These are phyloP conservation scores for Silene latifolia DNA, from an alignment of 148 eudicot species.

Conservation along the genomic window DNA sequence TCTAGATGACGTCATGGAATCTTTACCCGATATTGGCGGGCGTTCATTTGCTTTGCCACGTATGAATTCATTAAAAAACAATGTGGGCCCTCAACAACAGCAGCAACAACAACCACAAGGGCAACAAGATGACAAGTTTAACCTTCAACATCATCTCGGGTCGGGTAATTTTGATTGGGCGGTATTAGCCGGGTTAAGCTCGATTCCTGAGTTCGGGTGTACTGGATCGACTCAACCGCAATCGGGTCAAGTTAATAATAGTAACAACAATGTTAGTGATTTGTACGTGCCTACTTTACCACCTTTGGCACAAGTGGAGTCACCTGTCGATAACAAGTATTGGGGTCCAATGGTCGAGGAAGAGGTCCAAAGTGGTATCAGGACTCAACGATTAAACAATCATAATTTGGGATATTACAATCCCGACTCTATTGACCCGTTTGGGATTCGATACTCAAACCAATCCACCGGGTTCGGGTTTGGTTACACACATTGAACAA, in stretches of 20 bases:
- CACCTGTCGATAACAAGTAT: conserved; percentile 18
- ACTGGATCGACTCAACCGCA: conserved; percentile 29
- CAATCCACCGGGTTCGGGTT: conserved; percentile 26
- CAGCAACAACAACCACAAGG: background rate
- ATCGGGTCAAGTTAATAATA: conserved; percentile 4
- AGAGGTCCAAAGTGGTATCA: conserved; percentile 56
- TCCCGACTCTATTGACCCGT: conserved; percentile 31
- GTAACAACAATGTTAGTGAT: conserved; percentile 24
- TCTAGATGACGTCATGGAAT: conserved; percentile 55
- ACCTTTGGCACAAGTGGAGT: conserved; percentile 33
- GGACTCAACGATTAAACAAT: conserved; percentile 28
- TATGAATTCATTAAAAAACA: conserved; percentile 37
- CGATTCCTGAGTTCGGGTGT: conserved; percentile 29
- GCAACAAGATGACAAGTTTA: conserved; percentile 29
- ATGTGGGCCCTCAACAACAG: conserved; percentile 14
- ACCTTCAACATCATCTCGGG: conserved; percentile 35
- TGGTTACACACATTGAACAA: conserved; percentile 18
- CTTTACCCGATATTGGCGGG: conserved; percentile 49
- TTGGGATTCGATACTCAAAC: conserved; percentile 34
- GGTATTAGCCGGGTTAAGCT: conserved; percentile 34
- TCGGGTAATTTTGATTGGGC: conserved; percentile 61
- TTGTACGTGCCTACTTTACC: conserved; percentile 35
- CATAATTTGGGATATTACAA: conserved; percentile 19
- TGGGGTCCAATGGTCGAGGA: conserved; percentile 29
- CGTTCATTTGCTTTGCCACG: conserved; percentile 34